These are phyloP conservation scores for Chlamydomonas sphaeroides DNA, from an alignment of 139 green algal species.

Conservation along the genomic window DNA sequence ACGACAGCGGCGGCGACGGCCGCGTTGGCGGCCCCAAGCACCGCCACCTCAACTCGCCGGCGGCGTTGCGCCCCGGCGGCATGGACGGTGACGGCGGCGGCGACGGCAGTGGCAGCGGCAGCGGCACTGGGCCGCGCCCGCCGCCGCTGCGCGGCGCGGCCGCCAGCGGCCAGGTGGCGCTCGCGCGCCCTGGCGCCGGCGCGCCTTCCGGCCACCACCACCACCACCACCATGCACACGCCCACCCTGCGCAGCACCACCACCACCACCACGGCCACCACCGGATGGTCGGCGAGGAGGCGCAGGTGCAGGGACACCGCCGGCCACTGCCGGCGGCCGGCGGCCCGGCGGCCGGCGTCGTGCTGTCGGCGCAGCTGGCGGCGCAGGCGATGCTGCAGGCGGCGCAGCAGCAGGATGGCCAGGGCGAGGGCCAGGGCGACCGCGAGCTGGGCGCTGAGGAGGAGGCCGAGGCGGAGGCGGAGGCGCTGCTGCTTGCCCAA, in stretches of 20 bases:
- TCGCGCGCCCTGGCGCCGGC: too few species aligned
- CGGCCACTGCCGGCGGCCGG: too few species aligned
- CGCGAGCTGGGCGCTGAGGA: background rate
- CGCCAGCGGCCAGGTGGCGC: too few species aligned
- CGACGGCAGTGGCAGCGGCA: background rate
- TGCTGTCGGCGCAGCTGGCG: background rate
- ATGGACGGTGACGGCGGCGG: too few species aligned
- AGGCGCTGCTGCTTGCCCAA: too few species aligned
- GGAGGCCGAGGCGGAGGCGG: background rate
- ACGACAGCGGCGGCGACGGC: background rate
- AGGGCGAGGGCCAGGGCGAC: background rate
- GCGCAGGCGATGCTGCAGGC: background rate
- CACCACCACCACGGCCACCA: background rate
- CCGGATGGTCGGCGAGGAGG: background rate
- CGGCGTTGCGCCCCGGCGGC: background rate
- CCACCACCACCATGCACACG: background rate
- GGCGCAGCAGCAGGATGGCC: too few species aligned
- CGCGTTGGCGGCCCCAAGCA: conserved; percentile 15
- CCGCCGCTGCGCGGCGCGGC: too few species aligned
- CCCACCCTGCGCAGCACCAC: background rate
- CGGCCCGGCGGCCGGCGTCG: too few species aligned
- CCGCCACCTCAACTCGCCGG: conserved; percentile 6
- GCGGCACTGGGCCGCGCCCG: background rate
- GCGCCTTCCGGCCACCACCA: background rate
- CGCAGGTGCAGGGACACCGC: background rate